Percentiles rank a stretch among this genome's conserved stretches.
Conservation (phyloP, 805 yeast genomes). For the Wickerhamiella shivajii region DNA sequence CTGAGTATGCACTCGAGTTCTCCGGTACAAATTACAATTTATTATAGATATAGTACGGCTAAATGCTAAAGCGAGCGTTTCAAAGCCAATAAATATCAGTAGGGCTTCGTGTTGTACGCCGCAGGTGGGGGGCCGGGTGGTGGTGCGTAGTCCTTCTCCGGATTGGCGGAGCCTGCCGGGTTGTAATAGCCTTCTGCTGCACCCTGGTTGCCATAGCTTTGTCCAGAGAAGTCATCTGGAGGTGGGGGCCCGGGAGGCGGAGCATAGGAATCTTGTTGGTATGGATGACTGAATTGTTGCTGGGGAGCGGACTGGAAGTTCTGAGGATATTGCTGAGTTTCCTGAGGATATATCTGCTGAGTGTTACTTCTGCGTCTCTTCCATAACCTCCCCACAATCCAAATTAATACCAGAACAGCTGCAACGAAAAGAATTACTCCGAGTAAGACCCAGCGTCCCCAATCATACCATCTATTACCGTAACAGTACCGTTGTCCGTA, state of each 20-base stretch:
- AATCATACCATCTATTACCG: neutral
- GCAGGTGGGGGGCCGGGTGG: constrained; percentile 1
- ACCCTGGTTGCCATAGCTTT: neutral
- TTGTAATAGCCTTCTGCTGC: neutral
- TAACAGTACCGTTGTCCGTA: neutral
- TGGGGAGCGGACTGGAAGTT: neutral
- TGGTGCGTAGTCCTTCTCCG: neutral
- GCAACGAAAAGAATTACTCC: neutral
- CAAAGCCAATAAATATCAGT: neutral
- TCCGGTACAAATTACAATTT: too few species aligned
- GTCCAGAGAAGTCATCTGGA: neutral
- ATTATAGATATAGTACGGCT: too few species aligned
- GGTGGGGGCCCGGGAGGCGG: neutral
- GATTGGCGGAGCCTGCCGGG: neutral
- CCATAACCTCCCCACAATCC: neutral
- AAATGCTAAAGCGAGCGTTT: too few species aligned
- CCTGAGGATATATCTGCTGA: neutral
- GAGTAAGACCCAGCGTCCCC: constrained; percentile 1
- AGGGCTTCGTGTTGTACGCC: neutral
- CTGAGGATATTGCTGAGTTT: neutral
- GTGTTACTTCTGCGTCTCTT: neutral
- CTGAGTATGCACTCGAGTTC: too few species aligned
- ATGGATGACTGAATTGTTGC: neutral
- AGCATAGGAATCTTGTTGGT: neutral
- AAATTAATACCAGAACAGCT: neutral